These are phyloP conservation scores for Kodamaea lidongshanica DNA, from an alignment of 805 yeast species.

Conservation along the genomic window DNA sequence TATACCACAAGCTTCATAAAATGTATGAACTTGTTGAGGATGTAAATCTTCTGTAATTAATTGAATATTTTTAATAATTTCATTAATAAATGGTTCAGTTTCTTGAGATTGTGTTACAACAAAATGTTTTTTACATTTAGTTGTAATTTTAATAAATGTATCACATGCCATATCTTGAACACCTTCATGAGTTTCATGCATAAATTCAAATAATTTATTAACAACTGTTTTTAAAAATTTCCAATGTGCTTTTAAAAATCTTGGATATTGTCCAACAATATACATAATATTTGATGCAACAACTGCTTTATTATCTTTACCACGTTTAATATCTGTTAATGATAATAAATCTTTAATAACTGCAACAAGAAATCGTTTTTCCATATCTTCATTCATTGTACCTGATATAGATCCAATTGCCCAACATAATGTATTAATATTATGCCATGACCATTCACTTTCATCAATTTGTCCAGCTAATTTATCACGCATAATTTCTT, in stretches of 20 bases:
- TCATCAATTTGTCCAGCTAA: constrained; percentile 91
- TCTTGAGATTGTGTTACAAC: constrained; percentile 83
- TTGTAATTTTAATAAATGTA: constrained; percentile 92
- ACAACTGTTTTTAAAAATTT: constrained; percentile 93
- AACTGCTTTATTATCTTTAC: constrained; percentile 97
- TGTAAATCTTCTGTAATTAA: constrained; percentile 84
- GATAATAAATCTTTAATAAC: constrained; percentile 90
- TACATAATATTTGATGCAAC: constrained; percentile 99
- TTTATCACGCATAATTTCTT: constrained; percentile 86
- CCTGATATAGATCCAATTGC: constrained; percentile 99
- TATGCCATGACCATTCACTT: constrained; percentile 98
- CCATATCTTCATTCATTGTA: constrained; percentile 97
- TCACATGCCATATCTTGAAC: constrained; percentile 99
- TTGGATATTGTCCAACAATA: constrained; percentile 97
- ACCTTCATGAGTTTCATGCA: constrained; percentile 99
- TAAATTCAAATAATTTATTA: constrained; percentile 90
- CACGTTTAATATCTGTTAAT: constrained; percentile 91
- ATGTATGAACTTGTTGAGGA: constrained; percentile 97
- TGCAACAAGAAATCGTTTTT: constrained; percentile 84
- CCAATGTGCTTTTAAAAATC: constrained; percentile 98
- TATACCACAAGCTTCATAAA: constrained; percentile 95
- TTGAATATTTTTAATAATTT: constrained; percentile 78
- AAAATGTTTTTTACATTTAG: constrained; percentile 92
- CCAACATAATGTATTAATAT: constrained; percentile 96
- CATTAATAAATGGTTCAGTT: constrained; percentile 84